Evolutionary conservation across 768 basidiomycete genomes (phyloP).

Genomic region (Phaffia australis): DNA sequence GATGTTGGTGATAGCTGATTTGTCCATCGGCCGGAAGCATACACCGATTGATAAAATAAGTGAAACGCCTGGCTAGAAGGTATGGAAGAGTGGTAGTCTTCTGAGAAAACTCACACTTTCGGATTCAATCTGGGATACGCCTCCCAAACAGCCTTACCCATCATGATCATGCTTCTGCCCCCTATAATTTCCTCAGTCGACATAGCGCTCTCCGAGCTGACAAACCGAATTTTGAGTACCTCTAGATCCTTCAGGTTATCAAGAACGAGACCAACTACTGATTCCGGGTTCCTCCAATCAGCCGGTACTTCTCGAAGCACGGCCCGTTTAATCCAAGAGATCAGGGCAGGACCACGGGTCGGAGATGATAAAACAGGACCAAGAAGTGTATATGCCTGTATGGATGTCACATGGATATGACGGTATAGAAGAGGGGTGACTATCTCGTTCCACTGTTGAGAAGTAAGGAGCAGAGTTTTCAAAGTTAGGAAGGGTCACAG

Average conservation of each 20-base stretch:
- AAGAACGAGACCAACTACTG: slow-evolving; percentile 1
- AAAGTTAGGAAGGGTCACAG: too few species aligned
- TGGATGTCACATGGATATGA: slow-evolving; percentile 1
- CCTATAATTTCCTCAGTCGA: not conserved
- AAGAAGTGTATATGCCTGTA: not conserved
- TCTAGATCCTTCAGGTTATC: slow-evolving; percentile 5
- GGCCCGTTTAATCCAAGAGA: slow-evolving; percentile 15
- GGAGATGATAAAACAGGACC: not conserved
- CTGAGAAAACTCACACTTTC: slow-evolving; percentile 7
- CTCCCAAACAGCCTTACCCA: slow-evolving; percentile 8
- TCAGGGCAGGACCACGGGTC: not conserved
- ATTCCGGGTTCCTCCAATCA: not conserved
- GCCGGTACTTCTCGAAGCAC: slow-evolving; percentile 13
- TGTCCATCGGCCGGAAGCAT: too few species aligned
- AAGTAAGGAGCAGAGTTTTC: not conserved
- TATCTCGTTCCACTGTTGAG: slow-evolving; percentile 6
- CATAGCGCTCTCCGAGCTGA: not conserved
- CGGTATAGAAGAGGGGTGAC: slow-evolving; percentile 10
- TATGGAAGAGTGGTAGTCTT: not conserved
- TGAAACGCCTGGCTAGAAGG: not conserved
- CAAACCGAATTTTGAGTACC: slow-evolving; percentile 19
- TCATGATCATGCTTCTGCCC: not conserved
- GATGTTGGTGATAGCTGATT: slow-evolving; percentile 21
- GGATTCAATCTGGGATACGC: slow-evolving; percentile 11
- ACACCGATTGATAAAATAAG: not conserved